These are phyloP conservation scores for Kluyveromyces wickerhamii DNA, from an alignment of 805 yeast genomes.

Conservation along the genomic window DNA sequence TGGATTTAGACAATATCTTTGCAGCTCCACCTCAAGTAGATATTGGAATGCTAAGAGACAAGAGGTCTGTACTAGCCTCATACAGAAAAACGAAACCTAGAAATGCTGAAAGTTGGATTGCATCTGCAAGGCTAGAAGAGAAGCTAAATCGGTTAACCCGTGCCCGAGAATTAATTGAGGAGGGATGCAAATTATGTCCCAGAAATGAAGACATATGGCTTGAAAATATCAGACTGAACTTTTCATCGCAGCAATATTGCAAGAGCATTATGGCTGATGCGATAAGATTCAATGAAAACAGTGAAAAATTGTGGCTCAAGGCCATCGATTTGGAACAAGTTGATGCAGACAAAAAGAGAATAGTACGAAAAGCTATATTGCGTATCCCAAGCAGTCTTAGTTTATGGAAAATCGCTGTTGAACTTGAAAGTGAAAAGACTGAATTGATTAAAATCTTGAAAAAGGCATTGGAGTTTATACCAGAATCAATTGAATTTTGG, in stretches of 20 bases:
- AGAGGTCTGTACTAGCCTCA: conserved; percentile 54
- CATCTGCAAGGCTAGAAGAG: conserved; percentile 73
- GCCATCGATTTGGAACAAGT: conserved; percentile 65
- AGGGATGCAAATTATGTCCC: conserved; percentile 69
- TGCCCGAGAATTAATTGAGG: conserved; percentile 57
- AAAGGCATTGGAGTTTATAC: conserved; percentile 64
- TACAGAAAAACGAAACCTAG: conserved; percentile 65
- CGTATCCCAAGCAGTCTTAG: conserved; percentile 45
- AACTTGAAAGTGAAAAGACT: conserved; percentile 44
- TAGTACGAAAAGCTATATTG: conserved; percentile 67
- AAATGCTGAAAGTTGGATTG: conserved; percentile 77
- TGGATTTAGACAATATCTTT: conserved; percentile 28
- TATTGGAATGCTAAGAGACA: conserved; percentile 44
- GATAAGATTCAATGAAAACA: conserved; percentile 44
- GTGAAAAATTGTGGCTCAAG: conserved; percentile 63
- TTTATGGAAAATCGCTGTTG: conserved; percentile 65
- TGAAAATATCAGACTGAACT: conserved; percentile 61
- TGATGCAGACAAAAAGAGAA: conserved; percentile 40
- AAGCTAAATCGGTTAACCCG: conserved; percentile 43
- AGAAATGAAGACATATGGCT: conserved; percentile 72
- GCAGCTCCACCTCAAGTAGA: conserved; percentile 40
- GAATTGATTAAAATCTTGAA: conserved; percentile 46
- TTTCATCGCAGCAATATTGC: conserved; percentile 35
- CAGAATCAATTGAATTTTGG: conserved; percentile 62
- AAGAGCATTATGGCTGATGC: conserved; percentile 60